Conservation (phyloP, 805 yeast species). For the Ogataea nitratoaversa region DNA sequence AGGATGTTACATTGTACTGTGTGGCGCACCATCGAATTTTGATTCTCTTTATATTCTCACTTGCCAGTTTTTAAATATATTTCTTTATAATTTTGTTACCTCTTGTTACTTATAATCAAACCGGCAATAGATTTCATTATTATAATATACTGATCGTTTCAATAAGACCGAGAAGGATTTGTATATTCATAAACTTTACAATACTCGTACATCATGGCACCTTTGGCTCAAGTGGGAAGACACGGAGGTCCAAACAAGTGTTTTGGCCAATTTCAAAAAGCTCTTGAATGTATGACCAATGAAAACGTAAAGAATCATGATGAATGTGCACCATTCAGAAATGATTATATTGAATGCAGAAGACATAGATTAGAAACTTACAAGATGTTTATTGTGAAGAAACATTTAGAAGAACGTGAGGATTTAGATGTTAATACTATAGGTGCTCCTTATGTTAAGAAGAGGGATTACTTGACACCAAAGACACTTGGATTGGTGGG, state of each 20-base stretch:
- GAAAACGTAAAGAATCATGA: slow-evolving; percentile 26
- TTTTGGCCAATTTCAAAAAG: slow-evolving; percentile 35
- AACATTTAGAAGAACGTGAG: slow-evolving; percentile 28
- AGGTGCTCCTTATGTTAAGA: slow-evolving; percentile 37
- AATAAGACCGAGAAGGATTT: no score
- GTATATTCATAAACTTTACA: background rate
- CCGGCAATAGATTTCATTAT: no score
- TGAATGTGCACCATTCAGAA: slow-evolving; percentile 30
- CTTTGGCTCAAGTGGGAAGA: slow-evolving; percentile 31
- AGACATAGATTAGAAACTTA: slow-evolving; percentile 34
- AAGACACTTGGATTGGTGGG: slow-evolving; percentile 35
- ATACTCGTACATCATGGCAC: slow-evolving; percentile 20
- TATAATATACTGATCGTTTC: no score
- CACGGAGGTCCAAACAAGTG: slow-evolving; percentile 37
- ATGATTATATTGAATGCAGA: slow-evolving; percentile 36
- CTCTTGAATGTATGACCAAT: slow-evolving; percentile 36
- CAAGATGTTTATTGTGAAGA: slow-evolving; percentile 31
- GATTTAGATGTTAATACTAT: slow-evolving; percentile 26
- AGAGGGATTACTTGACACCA: slow-evolving; percentile 35
- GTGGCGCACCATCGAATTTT: no score
- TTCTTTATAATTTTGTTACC: no score
- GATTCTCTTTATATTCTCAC: no score
- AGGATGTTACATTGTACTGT: no score
- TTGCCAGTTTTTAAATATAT: no score
- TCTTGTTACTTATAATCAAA: no score